Evolutionary conservation across 1,284 basidiomycete species (phyloP).

Genomic region (Flammula alnicola): DNA sequence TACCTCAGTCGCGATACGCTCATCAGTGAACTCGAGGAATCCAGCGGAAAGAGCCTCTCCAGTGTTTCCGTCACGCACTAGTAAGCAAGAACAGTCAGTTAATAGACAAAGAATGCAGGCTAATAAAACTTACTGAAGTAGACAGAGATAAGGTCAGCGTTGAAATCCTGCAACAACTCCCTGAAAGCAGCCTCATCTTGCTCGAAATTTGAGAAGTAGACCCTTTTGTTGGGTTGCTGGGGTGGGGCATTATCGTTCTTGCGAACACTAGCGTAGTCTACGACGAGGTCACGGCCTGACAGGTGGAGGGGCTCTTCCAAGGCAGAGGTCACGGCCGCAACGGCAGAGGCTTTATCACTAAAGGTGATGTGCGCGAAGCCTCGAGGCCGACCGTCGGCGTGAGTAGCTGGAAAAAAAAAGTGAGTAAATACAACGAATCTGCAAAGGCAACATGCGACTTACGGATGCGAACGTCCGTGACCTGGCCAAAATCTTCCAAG

Average conservation of each 20-base stretch:
- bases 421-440: conserved; percentile 2
- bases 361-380: conserved; percentile 54
- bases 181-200: conserved; percentile 35
- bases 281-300: conserved; percentile 44
- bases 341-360: conserved; percentile 37
- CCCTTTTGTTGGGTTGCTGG: conserved; percentile 37
- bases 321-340: conserved; percentile 38
- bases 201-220: conserved; percentile 43
- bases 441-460: conserved; percentile 31
- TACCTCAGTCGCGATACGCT: conserved; percentile 39
- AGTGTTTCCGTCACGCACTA: conserved; percentile 37
- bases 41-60: conserved; percentile 35
- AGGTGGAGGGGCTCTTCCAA: conserved; percentile 47
- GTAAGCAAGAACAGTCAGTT: neutral
- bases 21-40: conserved; percentile 43
- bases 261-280: conserved; percentile 39
- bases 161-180: conserved; percentile 29
- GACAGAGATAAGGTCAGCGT: conserved; percentile 31
- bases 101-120: neutral
- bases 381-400: conserved; percentile 39
- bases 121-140: conserved; percentile 36
- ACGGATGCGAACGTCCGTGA: conserved; percentile 38
- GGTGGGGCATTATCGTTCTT: neutral
- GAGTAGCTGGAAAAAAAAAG: conserved; percentile 27
- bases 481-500: conserved; percentile 42